Evolutionary conservation across 2,329 filamentous ascomycete genomes (phyloP).

Genomic region (Pseudonectria buxi): DNA sequence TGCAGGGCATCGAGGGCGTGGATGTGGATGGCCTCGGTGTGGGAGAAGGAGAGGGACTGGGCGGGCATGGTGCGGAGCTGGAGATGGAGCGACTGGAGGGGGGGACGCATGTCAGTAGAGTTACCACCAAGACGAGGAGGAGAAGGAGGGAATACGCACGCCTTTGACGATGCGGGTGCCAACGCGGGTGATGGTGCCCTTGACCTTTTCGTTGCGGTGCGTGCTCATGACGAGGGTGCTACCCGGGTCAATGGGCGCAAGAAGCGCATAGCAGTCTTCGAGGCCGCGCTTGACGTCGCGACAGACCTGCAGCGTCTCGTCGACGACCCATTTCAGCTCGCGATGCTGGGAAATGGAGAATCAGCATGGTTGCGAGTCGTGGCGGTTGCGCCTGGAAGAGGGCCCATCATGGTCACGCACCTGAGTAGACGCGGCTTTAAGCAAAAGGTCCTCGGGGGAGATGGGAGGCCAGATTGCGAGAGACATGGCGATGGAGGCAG

Average conservation of each 20-base stretch:
- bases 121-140: constrained; percentile 1
- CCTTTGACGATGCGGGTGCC: constrained; percentile 90
- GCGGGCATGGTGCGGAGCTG: constrained; percentile 62
- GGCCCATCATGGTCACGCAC: constrained; percentile 30
- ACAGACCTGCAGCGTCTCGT: constrained; percentile 42
- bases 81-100: constrained; percentile 62
- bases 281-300: constrained; percentile 57
- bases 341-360: constrained; percentile 32
- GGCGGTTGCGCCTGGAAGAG: too few relatives aligned
- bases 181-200: constrained; percentile 84
- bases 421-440: constrained; percentile 42
- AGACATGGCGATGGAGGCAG: constrained; percentile 39
- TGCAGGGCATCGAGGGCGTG: constrained; percentile 65
- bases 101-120: constrained; percentile 4
- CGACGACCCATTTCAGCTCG: constrained; percentile 50
- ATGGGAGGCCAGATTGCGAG: constrained; percentile 53
- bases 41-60: constrained; percentile 42
- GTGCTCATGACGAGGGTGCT: constrained; percentile 88
- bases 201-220: constrained; percentile 78
- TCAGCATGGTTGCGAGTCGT: constrained; percentile 22
- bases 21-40: constrained; percentile 49
- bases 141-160: constrained; percentile 43
- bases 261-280: constrained; percentile 79
- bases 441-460: constrained; percentile 42
- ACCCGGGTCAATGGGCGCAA: constrained; percentile 77